Conservation (phyloP, 352 stramenopile genomes). For the Phytophthora brassicae region DNA sequence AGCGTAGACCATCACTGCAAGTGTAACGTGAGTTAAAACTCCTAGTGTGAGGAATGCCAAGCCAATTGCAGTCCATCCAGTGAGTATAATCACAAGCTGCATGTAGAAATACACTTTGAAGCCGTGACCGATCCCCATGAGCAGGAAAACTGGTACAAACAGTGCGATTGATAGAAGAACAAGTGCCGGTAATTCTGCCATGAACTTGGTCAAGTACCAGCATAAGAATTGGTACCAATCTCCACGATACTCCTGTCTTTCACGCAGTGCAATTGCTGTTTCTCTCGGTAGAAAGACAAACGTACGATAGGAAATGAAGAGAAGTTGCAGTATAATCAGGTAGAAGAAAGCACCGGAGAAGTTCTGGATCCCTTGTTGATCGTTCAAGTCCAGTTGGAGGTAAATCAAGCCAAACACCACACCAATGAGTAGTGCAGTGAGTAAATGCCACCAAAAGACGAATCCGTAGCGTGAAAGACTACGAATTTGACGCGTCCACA, state of each 20-base stretch:
- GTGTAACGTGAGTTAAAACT: slow-evolving; percentile 25
- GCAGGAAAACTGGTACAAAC: slow-evolving; percentile 43
- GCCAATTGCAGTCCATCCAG: slow-evolving; percentile 33
- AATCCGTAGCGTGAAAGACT: slow-evolving; percentile 48
- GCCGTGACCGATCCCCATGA: slow-evolving; percentile 44
- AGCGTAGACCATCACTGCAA: slow-evolving; percentile 39
- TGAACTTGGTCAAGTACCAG: slow-evolving; percentile 52
- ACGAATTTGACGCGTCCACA: slow-evolving; percentile 37
- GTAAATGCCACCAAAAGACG: slow-evolving; percentile 42
- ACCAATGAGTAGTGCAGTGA: slow-evolving; percentile 49
- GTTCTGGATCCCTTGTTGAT: slow-evolving; percentile 56
- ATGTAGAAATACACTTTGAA: slow-evolving; percentile 49
- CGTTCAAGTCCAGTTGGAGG: slow-evolving; percentile 43
- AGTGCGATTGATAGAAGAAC: slow-evolving; percentile 44
- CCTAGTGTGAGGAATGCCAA: slow-evolving; percentile 40
- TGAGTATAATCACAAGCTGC: slow-evolving; percentile 47
- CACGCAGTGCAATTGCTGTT: slow-evolving; percentile 41
- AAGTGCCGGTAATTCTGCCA: slow-evolving; percentile 39
- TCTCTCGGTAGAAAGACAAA: slow-evolving; percentile 46
- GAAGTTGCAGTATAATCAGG: slow-evolving; percentile 47
- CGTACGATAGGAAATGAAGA: slow-evolving; percentile 40
- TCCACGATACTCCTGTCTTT: slow-evolving; percentile 43
- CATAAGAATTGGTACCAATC: slow-evolving; percentile 43
- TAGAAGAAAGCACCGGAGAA: slow-evolving; percentile 58
- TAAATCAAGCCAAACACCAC: slow-evolving; percentile 48